Percentiles rank a stretch among this genome's conserved stretches.
These are phyloP conservation scores for Yarrowia deformans DNA, from an alignment of 805 yeast genomes.

Conservation along the genomic window DNA sequence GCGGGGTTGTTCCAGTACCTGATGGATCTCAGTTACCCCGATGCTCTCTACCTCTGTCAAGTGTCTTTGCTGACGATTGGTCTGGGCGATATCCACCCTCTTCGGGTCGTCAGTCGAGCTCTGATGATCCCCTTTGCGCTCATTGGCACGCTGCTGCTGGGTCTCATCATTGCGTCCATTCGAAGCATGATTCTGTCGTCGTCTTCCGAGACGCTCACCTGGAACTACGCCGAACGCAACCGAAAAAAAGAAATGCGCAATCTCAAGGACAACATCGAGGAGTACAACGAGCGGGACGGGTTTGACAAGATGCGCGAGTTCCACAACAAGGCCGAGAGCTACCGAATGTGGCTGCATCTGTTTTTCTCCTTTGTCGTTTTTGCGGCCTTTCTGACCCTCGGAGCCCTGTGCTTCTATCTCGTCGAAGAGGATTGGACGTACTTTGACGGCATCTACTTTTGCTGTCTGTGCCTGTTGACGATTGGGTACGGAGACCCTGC, in stretches of 20 bases:
- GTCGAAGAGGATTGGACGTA: slow-evolving; percentile 75
- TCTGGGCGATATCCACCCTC: slow-evolving; percentile 75
- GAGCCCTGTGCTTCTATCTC: slow-evolving; percentile 66
- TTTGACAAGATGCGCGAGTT: slow-evolving; percentile 66
- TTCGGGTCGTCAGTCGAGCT: slow-evolving; percentile 61
- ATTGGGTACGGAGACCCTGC: slow-evolving; percentile 85
- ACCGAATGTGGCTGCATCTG: slow-evolving; percentile 43
- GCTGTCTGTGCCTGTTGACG: slow-evolving; percentile 76
- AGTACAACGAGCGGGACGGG: slow-evolving; percentile 52
- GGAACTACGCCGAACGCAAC: slow-evolving; percentile 66
- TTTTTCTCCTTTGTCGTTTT: slow-evolving; percentile 56
- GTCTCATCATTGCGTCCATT: slow-evolving; percentile 74
- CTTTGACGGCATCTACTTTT: slow-evolving; percentile 75
- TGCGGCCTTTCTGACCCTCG: slow-evolving; percentile 67
- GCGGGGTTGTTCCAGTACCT: slow-evolving; percentile 62
- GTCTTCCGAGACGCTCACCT: slow-evolving; percentile 66
- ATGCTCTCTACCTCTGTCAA: slow-evolving; percentile 72
- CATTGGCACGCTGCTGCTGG: slow-evolving; percentile 75
- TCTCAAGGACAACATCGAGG: not conserved
- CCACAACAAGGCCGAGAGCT: slow-evolving; percentile 52
- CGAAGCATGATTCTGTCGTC: slow-evolving; percentile 67
- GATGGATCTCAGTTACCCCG: slow-evolving; percentile 61
- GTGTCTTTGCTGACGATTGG: slow-evolving; percentile 83
- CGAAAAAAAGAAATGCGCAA: slow-evolving; percentile 53
- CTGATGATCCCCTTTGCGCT: slow-evolving; percentile 69